phyloP scores from a whole-genome alignment of 2,329 filamentous ascomycete genomes.

The Fusarium papillatum region DNA sequence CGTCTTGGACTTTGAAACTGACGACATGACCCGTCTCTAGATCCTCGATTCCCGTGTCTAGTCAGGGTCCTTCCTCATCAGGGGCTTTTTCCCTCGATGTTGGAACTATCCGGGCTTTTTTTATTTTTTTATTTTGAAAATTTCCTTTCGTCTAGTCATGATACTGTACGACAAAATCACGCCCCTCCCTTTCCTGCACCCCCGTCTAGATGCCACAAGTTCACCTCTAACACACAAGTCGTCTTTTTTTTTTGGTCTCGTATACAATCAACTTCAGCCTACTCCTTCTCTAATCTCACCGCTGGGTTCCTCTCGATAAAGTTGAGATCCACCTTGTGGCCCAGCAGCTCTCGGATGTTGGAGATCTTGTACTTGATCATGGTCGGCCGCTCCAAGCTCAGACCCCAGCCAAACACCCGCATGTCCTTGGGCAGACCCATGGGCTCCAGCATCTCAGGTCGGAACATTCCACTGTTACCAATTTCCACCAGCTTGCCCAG shows the following conservation, averaged over 20 bases:
- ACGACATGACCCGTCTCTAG: conserved; percentile 34
- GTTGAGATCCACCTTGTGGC: conserved; percentile 94
- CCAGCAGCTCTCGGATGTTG: conserved; percentile 93
- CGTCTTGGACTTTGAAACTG: conserved; percentile 23
- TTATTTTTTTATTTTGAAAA: conserved; percentile 16
- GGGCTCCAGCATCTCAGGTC: conserved; percentile 95
- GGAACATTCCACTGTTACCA: conserved; percentile 98
- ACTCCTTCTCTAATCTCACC: conserved; percentile 89
- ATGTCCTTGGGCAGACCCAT: conserved; percentile 95
- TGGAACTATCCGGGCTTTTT: conserved; percentile 15
- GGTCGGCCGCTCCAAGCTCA: conserved; percentile 92
- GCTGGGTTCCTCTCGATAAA: conserved; percentile 95
- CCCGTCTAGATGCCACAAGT: conserved; percentile 26
- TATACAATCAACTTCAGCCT: conserved; percentile 40
- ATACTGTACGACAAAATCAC: conserved; percentile 16
- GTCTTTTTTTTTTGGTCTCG: conserved; percentile 14
- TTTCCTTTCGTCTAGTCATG: conserved; percentile 41
- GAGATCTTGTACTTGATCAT: conserved; percentile 96
- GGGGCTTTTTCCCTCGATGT: conserved; percentile 5
- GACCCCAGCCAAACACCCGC: conserved; percentile 93
- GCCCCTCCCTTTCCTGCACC: conserved; percentile 8
- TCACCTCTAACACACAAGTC: conserved; percentile 7
- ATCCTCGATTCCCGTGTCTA: conserved; percentile 35
- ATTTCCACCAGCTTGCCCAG: conserved; percentile 95
- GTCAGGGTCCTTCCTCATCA: conserved; percentile 34